Conservation (phyloP, 805 yeast genomes). For the Pichia insulana region DNA sequence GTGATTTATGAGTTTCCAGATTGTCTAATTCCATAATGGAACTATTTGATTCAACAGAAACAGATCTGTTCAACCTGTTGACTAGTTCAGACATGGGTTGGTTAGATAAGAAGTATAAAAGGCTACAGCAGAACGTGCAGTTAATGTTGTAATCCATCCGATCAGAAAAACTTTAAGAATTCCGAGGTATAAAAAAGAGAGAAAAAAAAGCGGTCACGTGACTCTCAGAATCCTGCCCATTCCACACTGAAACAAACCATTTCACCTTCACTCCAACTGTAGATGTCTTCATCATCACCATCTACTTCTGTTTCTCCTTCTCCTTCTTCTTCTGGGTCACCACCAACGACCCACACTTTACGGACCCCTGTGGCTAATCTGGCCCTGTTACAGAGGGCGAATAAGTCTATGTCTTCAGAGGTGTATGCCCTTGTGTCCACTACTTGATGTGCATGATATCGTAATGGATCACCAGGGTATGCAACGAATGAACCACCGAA, state of each 20-base stretch:
- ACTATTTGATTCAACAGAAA: too few relatives aligned
- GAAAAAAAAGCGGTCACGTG: background rate
- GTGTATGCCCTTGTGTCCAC: conserved; percentile 43
- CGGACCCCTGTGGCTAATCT: conserved; percentile 89
- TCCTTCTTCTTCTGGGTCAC: conserved; percentile 10
- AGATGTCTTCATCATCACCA: background rate
- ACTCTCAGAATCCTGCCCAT: conserved; percentile 89
- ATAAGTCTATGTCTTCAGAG: conserved; percentile 45
- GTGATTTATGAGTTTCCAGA: too few relatives aligned
- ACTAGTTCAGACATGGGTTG: background rate
- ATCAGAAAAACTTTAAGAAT: too few relatives aligned
- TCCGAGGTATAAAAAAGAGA: background rate
- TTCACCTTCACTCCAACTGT: conserved; percentile 18
- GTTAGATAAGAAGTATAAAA: too few relatives aligned
- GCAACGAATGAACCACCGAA: conserved; percentile 87
- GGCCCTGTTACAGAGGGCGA: conserved; percentile 72
- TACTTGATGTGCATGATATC: conserved; percentile 82
- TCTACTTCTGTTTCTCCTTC: background rate
- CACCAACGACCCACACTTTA: conserved; percentile 64
- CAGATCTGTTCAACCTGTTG: background rate
- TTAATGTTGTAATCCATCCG: too few relatives aligned
- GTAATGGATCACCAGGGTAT: conserved; percentile 90
- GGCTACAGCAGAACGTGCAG: background rate
- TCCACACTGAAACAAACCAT: conserved; percentile 63
- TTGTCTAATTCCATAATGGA: too few relatives aligned